Evolutionary conservation across 495 filamentous ascomycete species (phyloP).

Genomic region (Cercophora newfieldiana): DNA sequence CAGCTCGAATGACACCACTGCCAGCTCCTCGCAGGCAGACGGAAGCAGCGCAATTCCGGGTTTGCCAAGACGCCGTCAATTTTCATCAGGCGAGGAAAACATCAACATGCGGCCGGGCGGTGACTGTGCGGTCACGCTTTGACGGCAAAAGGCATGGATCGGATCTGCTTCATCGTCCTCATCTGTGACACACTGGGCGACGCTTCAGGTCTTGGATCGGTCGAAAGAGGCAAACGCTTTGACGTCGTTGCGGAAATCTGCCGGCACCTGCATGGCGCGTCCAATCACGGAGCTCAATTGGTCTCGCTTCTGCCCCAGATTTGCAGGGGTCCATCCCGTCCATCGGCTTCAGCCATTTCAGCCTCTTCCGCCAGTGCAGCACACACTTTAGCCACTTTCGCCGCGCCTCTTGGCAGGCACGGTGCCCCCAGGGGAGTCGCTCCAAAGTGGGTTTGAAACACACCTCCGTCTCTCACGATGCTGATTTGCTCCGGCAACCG

Average conservation of each 20-base stretch:
- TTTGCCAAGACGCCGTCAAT: background rate
- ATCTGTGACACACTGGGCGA: conserved; percentile 8
- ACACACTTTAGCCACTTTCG: conserved; percentile 16
- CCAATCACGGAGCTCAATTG: conserved; percentile 11
- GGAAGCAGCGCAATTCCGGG: background rate
- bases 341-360: conserved; percentile 24
- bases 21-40: background rate
- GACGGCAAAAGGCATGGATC: conserved; percentile 16
- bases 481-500: conserved; percentile 25
- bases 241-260: conserved; percentile 1
- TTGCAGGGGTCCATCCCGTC: conserved; percentile 3
- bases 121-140: conserved; percentile 1
- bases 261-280: background rate
- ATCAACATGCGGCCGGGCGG: background rate
- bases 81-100: conserved; percentile 10
- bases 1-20: background rate
- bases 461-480: background rate
- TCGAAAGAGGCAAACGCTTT: conserved; percentile 1
- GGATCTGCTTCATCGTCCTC: conserved; percentile 13
- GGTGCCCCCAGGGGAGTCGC: background rate
- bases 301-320: conserved; percentile 14
- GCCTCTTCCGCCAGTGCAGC: conserved; percentile 21
- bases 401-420: conserved; percentile 10
- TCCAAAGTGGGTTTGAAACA: conserved; percentile 18
- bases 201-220: background rate